Conservation (phyloP, 169 alveolate species). For the Perkinsus marinus region DNA sequence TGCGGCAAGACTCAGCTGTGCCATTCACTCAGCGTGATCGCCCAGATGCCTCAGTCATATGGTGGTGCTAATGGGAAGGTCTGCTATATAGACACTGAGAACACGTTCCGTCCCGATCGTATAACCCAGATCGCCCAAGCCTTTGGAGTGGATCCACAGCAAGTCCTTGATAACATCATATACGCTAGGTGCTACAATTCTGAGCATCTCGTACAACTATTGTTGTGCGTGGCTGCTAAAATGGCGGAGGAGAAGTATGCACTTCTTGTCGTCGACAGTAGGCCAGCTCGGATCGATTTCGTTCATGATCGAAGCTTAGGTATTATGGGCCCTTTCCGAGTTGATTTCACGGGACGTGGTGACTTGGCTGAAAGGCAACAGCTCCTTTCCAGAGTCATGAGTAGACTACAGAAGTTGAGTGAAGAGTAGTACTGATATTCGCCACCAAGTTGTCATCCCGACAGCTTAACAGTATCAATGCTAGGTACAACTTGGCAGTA, state of each 20-base stretch:
- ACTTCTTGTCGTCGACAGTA: conserved; percentile 86
- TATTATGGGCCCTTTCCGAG: conserved; percentile 70
- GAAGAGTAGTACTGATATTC: neutral
- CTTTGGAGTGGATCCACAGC: conserved; percentile 81
- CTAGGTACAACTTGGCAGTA: conserved; percentile 61
- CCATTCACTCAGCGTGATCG: conserved; percentile 80
- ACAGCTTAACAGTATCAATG: neutral
- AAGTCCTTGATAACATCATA: conserved; percentile 91
- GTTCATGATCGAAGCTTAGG: conserved; percentile 14
- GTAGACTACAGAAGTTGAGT: conserved; percentile 67
- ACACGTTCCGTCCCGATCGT: conserved; percentile 98
- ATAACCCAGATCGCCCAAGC: conserved; percentile 90
- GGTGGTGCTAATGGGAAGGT: conserved; percentile 87
- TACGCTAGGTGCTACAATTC: conserved; percentile 92
- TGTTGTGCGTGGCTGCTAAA: conserved; percentile 41
- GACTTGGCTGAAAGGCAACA: conserved; percentile 96
- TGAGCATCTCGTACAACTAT: conserved; percentile 89
- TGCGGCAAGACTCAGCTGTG: conserved; percentile 96
- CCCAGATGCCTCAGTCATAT: conserved; percentile 82
- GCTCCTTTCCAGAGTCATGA: conserved; percentile 46
- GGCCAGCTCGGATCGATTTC: conserved; percentile 75
- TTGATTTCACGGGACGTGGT: conserved; percentile 80
- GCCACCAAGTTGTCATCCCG: conserved; percentile 23
- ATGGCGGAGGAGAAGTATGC: conserved; percentile 93
- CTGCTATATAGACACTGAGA: conserved; percentile 98